A percentile compares a stretch with the other conserved stretches of the same genome.
These are phyloP conservation scores for Boletus insuetus DNA, from an alignment of 768 basidiomycete genomes.

Conservation along the genomic window DNA sequence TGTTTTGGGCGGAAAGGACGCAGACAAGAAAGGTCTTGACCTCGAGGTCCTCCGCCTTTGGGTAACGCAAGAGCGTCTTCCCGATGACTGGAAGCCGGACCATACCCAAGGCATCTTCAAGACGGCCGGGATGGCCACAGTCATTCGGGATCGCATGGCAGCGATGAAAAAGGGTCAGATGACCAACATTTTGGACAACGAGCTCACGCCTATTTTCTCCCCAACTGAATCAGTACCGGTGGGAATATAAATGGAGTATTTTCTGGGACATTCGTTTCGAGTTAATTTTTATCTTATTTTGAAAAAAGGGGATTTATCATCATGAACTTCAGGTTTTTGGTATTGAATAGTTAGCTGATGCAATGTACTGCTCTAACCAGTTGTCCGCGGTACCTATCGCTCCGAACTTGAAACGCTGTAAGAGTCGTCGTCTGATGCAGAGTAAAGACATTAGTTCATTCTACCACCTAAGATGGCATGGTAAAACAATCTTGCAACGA, in stretches of 20 bases:
- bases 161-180: slow-evolving; percentile 17
- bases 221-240: neutral
- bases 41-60: slow-evolving; percentile 48
- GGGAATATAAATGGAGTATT: neutral
- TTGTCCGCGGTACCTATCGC: too few relatives aligned
- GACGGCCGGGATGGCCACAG: slow-evolving; percentile 24
- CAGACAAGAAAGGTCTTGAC: slow-evolving; percentile 41
- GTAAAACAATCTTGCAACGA: too few relatives aligned
- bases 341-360: too few relatives aligned
- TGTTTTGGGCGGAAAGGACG: slow-evolving; percentile 37
- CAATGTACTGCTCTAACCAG: too few relatives aligned
- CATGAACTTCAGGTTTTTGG: too few relatives aligned
- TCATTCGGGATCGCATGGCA: slow-evolving; percentile 28
- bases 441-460: too few relatives aligned
- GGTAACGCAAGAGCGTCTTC: slow-evolving; percentile 54
- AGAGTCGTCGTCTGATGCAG: too few relatives aligned
- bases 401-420: too few relatives aligned
- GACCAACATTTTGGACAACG: slow-evolving; percentile 19
- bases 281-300: neutral
- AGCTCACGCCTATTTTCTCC: neutral
- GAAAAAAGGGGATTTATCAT: too few relatives aligned
- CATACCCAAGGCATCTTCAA: slow-evolving; percentile 30
- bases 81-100: slow-evolving; percentile 37
- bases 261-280: neutral
- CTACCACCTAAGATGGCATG: too few relatives aligned